Evolutionary conservation across 306 rosid species (phyloP), one percentile per base, ranked within the genome.

Genomic region (Lablab purpureus): DNA sequence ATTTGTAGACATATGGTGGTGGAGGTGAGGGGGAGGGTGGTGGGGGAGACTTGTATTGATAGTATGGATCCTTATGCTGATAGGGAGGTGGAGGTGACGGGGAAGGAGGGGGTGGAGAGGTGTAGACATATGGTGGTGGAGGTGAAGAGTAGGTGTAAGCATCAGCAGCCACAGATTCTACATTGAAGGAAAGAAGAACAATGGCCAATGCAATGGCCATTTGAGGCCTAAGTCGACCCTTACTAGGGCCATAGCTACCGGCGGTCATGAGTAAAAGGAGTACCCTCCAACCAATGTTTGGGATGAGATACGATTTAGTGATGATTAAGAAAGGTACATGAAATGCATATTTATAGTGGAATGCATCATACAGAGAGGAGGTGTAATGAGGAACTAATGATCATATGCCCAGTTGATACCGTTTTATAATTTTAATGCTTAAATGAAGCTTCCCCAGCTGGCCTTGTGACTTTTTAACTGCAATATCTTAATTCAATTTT

Each of bases 221-320:
- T 64, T n/a, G 45, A 8, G 46, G 25, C 86, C 85, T 28, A 43
- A 51, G 78, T 76, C 83, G 89, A 79, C 93, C 96, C 90, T 79
- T 64, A 9, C 43, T 10, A 78, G 88, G 88, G 88, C 30, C 87
- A 72, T 85, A 36, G 49, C 51, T 66, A 37, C 30, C 30, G 23
- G 69, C 47, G 27, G 69, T 64, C 69, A 64, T 64, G 25, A 64
- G 45, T 30, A 7, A 41, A 27, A 14, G 7, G 25, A 6, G 17
- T 2, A 23, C 43, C 18, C 67, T 15, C 43, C 22, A 15, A 6
- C 69, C 69, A 63, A 63, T 63, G 43, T 30, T 2, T 62, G 9
- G 34, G 67, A 30, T 28, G 2, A 22, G 6, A 9, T 58, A 59
- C n/a, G n/a, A n/a, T n/a, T n/a, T n/a, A n/a, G n/a, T n/a, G n/a